phyloP scores from a whole-genome alignment of 192 early-diverging fungal genomes.

The Umbelopsis ramanniana region DNA sequence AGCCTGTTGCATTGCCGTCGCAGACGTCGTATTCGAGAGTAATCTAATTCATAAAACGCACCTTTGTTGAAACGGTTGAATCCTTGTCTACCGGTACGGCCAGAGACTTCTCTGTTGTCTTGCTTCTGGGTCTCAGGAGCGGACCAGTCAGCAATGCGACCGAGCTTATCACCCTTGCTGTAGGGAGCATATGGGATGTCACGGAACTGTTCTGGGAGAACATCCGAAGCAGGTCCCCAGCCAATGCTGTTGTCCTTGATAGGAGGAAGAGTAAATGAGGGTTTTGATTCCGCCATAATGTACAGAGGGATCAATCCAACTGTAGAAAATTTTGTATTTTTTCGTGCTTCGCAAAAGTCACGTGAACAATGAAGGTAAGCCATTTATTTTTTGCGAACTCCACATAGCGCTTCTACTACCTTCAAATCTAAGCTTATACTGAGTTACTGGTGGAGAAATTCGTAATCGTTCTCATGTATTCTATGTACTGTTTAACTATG shows the following conservation, averaged over 20 bases:
- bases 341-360: too few species aligned
- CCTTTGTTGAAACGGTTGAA: slow-evolving; percentile 46
- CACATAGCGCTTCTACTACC: too few species aligned
- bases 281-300: slow-evolving; percentile 34
- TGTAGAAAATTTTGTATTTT: too few species aligned
- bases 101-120: slow-evolving; percentile 62
- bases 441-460: too few species aligned
- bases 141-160: slow-evolving; percentile 94
- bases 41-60: neutral
- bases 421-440: too few species aligned
- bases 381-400: too few species aligned
- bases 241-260: slow-evolving; percentile 84
- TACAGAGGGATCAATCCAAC: neutral
- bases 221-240: slow-evolving; percentile 81
- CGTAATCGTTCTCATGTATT: too few species aligned
- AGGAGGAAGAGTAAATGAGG: slow-evolving; percentile 74
- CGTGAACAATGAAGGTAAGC: too few species aligned
- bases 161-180: slow-evolving; percentile 94
- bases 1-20: neutral
- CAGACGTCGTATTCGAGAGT: neutral
- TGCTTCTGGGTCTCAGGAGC: slow-evolving; percentile 58
- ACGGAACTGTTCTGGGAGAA: slow-evolving; percentile 65
- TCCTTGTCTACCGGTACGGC: slow-evolving; percentile 48
- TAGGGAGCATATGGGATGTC: slow-evolving; percentile 95
- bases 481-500: too few species aligned